Conservation (phyloP, 1,139 yeast species). For the Diutina sp. region DNA sequence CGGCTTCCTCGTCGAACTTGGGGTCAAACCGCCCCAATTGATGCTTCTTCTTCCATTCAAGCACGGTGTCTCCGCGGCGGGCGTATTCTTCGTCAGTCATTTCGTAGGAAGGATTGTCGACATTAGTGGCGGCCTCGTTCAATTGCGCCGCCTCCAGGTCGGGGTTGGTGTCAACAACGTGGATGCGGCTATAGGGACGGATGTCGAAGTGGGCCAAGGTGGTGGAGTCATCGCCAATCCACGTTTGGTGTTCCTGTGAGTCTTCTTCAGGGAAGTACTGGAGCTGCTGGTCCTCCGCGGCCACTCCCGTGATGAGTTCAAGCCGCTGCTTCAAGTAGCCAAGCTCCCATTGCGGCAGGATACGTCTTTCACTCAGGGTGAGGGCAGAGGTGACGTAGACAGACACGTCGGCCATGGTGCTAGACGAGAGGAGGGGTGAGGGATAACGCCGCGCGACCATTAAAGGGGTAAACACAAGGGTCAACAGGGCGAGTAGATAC, state of each 20-base stretch:
- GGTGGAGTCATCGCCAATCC: slow-evolving; percentile 10
- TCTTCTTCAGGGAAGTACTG: slow-evolving; percentile 32
- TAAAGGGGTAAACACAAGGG: too few relatives aligned
- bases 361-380: slow-evolving; percentile 59
- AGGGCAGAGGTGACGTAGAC: slow-evolving; percentile 51
- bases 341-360: slow-evolving; percentile 54
- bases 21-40: slow-evolving; percentile 67
- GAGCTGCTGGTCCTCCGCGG: slow-evolving; percentile 45
- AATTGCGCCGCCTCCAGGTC: slow-evolving; percentile 32
- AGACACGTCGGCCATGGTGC: slow-evolving; percentile 23
- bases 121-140: slow-evolving; percentile 14
- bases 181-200: slow-evolving; percentile 30
- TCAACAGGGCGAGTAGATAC: too few relatives aligned
- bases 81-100: slow-evolving; percentile 61
- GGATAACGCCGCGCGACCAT: background rate
- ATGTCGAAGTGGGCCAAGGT: slow-evolving; percentile 14
- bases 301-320: slow-evolving; percentile 71
- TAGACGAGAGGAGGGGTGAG: background rate
- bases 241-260: slow-evolving; percentile 17
- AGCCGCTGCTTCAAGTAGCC: slow-evolving; percentile 41
- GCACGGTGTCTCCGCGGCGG: slow-evolving; percentile 45
- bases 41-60: slow-evolving; percentile 61
- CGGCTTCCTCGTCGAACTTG: slow-evolving; percentile 16
- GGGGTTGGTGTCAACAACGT: slow-evolving; percentile 41
- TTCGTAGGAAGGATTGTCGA: slow-evolving; percentile 29